Percentiles rank a stretch among this genome's conserved stretches.
Evolutionary conservation across 495 filamentous ascomycete genomes (phyloP).

Genomic region (Penicillium macrosclerotiorum): DNA sequence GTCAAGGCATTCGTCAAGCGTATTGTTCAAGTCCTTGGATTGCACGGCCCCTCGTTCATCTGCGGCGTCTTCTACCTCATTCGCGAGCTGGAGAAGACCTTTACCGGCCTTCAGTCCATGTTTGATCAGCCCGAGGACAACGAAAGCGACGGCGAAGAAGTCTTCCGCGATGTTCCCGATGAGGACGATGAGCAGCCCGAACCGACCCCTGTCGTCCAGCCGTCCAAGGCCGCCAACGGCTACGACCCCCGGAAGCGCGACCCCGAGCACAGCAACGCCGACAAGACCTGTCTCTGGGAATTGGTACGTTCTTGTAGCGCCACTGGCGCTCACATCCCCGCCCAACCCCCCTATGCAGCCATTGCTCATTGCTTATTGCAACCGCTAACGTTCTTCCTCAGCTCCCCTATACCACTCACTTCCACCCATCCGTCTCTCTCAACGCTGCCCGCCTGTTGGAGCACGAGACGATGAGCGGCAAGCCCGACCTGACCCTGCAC

Average conservation of each 20-base stretch:
- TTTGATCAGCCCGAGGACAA: conserved; percentile 69
- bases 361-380: background rate
- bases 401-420: conserved; percentile 75
- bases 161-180: conserved; percentile 67
- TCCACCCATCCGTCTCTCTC: conserved; percentile 92
- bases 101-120: conserved; percentile 70
- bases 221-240: conserved; percentile 27
- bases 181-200: conserved; percentile 41
- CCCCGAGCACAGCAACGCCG: conserved; percentile 86
- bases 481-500: conserved; percentile 83
- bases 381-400: conserved; percentile 26
- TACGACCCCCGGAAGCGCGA: conserved; percentile 92
- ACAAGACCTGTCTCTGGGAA: conserved; percentile 91
- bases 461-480: conserved; percentile 67
- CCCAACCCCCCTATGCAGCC: too few relatives aligned
- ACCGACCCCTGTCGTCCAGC: conserved; percentile 14
- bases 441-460: conserved; percentile 70
- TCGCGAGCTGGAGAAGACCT: conserved; percentile 71
- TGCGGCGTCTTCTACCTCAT: conserved; percentile 87
- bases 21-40: conserved; percentile 75
- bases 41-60: conserved; percentile 91
- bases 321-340: too few relatives aligned
- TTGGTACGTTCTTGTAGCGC: too few relatives aligned
- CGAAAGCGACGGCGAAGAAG: conserved; percentile 67
- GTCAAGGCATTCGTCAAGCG: conserved; percentile 95